Evolutionary conservation across 1,284 basidiomycete species (phyloP).

Genomic region (Austroboletus niveus): DNA sequence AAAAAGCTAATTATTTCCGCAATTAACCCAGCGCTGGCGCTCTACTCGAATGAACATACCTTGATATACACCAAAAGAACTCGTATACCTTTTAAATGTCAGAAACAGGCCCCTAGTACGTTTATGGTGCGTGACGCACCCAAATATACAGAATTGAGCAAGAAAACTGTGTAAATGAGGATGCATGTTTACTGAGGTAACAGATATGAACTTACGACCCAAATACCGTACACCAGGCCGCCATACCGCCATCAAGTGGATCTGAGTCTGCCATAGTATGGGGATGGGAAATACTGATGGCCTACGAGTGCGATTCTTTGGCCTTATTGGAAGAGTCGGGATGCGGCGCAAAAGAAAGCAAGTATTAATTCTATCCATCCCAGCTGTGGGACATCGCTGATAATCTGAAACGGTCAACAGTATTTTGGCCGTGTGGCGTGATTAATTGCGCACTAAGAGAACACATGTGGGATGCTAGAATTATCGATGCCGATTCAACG

Average conservation of each 20-base stretch:
- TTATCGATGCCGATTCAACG: no score
- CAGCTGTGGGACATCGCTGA: no score
- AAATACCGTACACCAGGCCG: constrained; percentile 30
- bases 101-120: neutral
- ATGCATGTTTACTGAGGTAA: neutral
- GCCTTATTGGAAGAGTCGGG: no score
- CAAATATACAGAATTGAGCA: constrained; percentile 27
- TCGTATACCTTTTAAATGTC: constrained; percentile 18
- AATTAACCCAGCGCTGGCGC: neutral
- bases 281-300: no score
- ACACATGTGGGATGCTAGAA: no score
- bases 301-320: no score
- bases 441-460: no score
- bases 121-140: constrained; percentile 15
- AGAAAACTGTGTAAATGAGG: constrained; percentile 23
- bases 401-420: no score
- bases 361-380: no score
- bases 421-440: no score
- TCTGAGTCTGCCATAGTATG: neutral
- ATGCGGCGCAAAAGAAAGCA: no score
- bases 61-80: constrained; percentile 33
- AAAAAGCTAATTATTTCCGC: constrained; percentile 23
- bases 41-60: constrained; percentile 19
- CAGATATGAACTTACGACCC: constrained; percentile 21
- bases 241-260: constrained; percentile 25